These are phyloP conservation scores for Intubia oerlemansii DNA, from an alignment of 2,329 filamentous ascomycete genomes.

Conservation along the genomic window DNA sequence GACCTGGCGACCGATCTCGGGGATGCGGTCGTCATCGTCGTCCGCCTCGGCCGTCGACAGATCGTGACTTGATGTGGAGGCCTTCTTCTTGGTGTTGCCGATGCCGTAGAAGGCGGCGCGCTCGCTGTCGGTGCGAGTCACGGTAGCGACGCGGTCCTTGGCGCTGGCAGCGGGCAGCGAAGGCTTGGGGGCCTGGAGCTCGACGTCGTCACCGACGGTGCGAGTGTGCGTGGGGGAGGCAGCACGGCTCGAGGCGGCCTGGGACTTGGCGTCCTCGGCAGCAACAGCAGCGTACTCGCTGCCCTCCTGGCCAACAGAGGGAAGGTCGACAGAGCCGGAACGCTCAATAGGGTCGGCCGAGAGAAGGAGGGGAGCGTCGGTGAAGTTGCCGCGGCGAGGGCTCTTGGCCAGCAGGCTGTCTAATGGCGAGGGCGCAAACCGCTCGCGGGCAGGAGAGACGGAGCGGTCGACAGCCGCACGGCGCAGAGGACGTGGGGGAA, in stretches of 20 bases:
- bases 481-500: constrained; percentile 55
- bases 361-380: constrained; percentile 9
- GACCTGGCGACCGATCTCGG: constrained; percentile 77
- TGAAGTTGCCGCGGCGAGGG: constrained; percentile 15
- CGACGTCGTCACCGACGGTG: constrained; percentile 58
- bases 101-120: constrained; percentile 70
- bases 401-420: constrained; percentile 34
- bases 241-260: constrained; percentile 15
- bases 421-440: constrained; percentile 69
- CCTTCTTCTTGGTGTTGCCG: constrained; percentile 45
- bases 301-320: constrained; percentile 75
- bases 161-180: constrained; percentile 64
- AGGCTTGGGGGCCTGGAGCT: constrained; percentile 75
- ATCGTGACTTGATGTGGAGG: constrained; percentile 30
- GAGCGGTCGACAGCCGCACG: constrained; percentile 58
- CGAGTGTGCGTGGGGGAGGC: constrained; percentile 51
- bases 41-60: constrained; percentile 32
- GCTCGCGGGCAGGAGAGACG: constrained; percentile 53
- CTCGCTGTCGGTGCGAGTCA: constrained; percentile 82
- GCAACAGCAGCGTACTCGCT: constrained; percentile 53
- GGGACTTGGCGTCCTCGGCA: constrained; percentile 19
- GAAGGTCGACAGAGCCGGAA: constrained; percentile 59
- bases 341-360: constrained; percentile 27
- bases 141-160: constrained; percentile 60
- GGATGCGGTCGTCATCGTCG: constrained; percentile 74